Evolutionary conservation across 2,329 filamentous ascomycete species (phyloP).

Genomic region (Nemania sp.): DNA sequence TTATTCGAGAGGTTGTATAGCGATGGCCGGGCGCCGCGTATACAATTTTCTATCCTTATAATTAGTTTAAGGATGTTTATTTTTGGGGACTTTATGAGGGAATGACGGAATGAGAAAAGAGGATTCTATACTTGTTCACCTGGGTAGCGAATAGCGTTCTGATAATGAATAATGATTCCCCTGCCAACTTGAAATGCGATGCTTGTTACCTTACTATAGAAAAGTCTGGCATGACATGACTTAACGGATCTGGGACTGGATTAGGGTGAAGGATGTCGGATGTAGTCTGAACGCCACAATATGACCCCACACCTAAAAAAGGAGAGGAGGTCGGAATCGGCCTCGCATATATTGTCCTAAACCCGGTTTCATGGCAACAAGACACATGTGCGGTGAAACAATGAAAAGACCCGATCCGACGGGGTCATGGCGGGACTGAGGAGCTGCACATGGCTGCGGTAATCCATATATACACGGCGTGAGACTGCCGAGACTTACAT

Average conservation of each 20-base stretch:
- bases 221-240: background rate
- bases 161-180: background rate
- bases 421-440: slow-evolving; percentile 16
- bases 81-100: background rate
- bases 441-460: slow-evolving; percentile 23
- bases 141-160: slow-evolving; percentile 4
- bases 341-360: slow-evolving; percentile 12
- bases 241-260: slow-evolving; percentile 27
- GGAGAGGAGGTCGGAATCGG: background rate
- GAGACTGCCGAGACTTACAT: too few species aligned
- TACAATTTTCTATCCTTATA: background rate
- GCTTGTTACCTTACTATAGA: background rate
- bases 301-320: background rate
- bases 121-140: background rate
- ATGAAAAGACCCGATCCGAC: slow-evolving; percentile 33
- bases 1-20: background rate
- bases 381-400: slow-evolving; percentile 27
- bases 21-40: background rate
- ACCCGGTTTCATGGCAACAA: slow-evolving; percentile 15
- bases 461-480: slow-evolving; percentile 1
- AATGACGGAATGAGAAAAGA: background rate
- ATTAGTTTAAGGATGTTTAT: background rate
- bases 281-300: slow-evolving; percentile 30
- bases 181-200: background rate
- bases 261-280: slow-evolving; percentile 23